Evolutionary conservation across 306 rosid species (phyloP).

Genomic region (Adenanthera pavonina): DNA sequence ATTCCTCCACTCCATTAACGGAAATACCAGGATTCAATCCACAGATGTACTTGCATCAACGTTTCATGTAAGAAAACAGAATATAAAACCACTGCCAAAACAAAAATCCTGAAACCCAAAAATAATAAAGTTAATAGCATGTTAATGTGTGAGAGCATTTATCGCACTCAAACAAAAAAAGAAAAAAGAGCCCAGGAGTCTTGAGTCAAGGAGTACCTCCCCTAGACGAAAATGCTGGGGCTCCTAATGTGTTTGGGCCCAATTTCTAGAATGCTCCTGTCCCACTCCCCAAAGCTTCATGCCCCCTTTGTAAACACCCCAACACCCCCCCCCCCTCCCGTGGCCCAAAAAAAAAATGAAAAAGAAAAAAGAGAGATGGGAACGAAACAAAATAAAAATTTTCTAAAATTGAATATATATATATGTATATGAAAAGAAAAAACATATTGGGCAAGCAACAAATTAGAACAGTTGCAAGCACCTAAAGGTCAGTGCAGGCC

Average conservation of each 20-base stretch:
- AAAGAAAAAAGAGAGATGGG: neutral
- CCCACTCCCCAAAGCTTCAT: neutral
- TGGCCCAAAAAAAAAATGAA: neutral
- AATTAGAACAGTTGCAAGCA: constrained; percentile 4
- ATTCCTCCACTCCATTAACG: constrained; percentile 26
- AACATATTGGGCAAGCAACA: neutral
- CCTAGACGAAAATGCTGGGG: neutral
- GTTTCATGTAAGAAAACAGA: constrained; percentile 6
- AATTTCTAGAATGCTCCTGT: neutral
- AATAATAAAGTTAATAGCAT: constrained; percentile 10
- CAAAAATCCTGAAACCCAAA: constrained; percentile 6
- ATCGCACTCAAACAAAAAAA: constrained; percentile 1
- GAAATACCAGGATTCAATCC: constrained; percentile 29
- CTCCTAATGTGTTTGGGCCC: neutral
- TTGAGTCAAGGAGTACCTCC: neutral
- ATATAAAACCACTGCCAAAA: neutral
- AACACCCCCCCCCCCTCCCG: too few species aligned
- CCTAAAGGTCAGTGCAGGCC: neutral
- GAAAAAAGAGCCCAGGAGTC: neutral
- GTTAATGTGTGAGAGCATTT: constrained; percentile 4
- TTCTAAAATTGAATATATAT: neutral
- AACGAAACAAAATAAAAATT: constrained; percentile 11
- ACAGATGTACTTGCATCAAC: neutral
- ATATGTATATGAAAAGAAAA: constrained; percentile 8
- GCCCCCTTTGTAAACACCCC: too few species aligned